A percentile compares a stretch with the other conserved stretches of the same genome.
Evolutionary conservation across 768 basidiomycete genomes (phyloP).

Genomic region (Kwoniella botswanensis): DNA sequence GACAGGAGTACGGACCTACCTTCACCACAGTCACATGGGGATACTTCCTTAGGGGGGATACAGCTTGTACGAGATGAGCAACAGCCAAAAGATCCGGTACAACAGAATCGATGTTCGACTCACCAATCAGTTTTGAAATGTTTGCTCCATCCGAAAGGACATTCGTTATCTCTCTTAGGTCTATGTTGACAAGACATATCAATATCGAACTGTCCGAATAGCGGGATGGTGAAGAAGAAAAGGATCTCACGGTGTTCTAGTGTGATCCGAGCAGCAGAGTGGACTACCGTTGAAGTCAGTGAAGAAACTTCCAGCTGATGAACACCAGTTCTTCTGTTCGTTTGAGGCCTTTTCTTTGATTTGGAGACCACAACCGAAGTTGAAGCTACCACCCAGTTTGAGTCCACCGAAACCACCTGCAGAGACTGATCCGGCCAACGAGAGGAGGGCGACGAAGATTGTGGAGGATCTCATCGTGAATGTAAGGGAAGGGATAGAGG

Average conservation of each 20-base stretch:
- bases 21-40: conserved; percentile 47
- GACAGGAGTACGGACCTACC: conserved; percentile 17
- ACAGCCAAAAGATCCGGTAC: background rate
- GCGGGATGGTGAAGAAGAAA: background rate
- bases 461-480: conserved; percentile 9
- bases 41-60: conserved; percentile 27
- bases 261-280: conserved; percentile 32
- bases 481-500: background rate
- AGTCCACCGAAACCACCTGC: conserved; percentile 15
- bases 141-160: conserved; percentile 25
- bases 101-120: background rate
- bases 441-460: conserved; percentile 11
- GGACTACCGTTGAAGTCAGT: conserved; percentile 26
- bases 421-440: conserved; percentile 19
- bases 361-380: conserved; percentile 26
- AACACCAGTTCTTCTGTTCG: conserved; percentile 28
- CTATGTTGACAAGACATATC: background rate
- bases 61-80: conserved; percentile 7
- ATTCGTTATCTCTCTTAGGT: conserved; percentile 6
- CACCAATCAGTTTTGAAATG: conserved; percentile 23
- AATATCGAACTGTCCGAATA: background rate
- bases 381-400: conserved; percentile 6
- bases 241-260: conserved; percentile 32
- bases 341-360: conserved; percentile 23
- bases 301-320: conserved; percentile 32